Evolutionary conservation across 1,284 basidiomycete genomes (phyloP), one percentile per base, ranked within the genome.

Genomic region (Naganishia cerealis): DNA sequence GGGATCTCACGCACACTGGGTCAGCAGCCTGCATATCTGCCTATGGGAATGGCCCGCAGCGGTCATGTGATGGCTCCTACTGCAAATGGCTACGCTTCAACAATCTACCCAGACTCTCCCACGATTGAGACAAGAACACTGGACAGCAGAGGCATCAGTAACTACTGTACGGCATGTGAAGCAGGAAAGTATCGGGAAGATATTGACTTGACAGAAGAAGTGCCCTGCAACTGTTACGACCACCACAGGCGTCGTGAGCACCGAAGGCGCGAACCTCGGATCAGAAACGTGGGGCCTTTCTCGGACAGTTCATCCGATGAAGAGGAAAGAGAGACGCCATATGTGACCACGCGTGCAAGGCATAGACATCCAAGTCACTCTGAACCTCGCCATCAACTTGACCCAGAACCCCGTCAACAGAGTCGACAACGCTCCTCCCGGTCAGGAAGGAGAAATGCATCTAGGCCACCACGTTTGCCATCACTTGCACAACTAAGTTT

Each of bases 51-150:
- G 26, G 15, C 57, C 33, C 3, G 6, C 29, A 42, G 42, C 0
- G 57, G 42, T 26, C 46, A 59, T 26, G 42, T 48, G 42, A 33
- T 46, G 40, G 42, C 57, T 3, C 43, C 57, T 8, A 46, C n/a
- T 2, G 46, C 46, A 8, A 42, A 13, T 12, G 61, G 50, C 2
- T 63, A 63, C 39, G 50, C 61, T 16, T 54, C 61, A 10, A 63
- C 61, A 13, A 63, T 63, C 38, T 63, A 63, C 33, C 61, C 61
- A 24, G 61, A 63, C 24, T 26, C 38, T n/a, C 61, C 61, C 9
- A 52, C 33, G n/a, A 39, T 40, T 15, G 43, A 61, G 7, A 38
- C 29, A n/a, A 29, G 39, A n/a, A 24, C 9, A 15, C 29, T 18
- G 38, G 5, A 8, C 10, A 16, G 39, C n/a, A 26, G 39, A 5